These are phyloP conservation scores for Tolypocladium amazonense DNA, from an alignment of 2,329 filamentous ascomycete species.

Conservation along the genomic window DNA sequence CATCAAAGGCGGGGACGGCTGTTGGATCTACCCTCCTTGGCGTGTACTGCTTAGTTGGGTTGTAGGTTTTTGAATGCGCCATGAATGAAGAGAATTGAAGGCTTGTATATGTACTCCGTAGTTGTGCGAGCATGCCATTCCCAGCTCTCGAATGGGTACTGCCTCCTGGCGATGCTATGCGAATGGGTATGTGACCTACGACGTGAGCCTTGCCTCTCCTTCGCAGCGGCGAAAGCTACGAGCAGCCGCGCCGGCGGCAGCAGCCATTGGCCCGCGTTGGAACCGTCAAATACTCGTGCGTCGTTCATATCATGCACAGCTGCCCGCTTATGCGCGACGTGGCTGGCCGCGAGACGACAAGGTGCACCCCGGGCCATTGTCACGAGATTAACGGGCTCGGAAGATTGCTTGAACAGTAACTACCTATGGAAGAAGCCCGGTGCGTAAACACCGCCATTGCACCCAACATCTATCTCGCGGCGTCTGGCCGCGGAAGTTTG, in stretches of 20 bases:
- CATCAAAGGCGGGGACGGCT: not conserved
- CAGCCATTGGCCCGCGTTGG: not conserved
- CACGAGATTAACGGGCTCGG: not conserved
- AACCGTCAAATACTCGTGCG: not conserved
- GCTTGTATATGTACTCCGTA: not conserved
- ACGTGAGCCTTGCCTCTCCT: not conserved
- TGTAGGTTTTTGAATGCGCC: not conserved
- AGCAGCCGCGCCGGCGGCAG: not conserved
- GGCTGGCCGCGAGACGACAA: not conserved
- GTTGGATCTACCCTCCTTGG: not conserved
- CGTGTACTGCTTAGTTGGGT: not conserved
- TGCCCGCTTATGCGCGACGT: not conserved
- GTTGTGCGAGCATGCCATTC: not conserved
- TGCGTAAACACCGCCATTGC: not conserved
- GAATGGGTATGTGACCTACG: not conserved
- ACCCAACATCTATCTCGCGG: not conserved
- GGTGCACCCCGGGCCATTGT: not conserved
- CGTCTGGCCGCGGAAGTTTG: not conserved
- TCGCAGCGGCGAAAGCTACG: not conserved
- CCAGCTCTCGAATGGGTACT: not conserved
- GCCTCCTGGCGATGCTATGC: not conserved
- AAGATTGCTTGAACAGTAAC: no score
- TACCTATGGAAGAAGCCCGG: not conserved
- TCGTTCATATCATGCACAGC: not conserved
- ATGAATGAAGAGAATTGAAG: not conserved